These are phyloP conservation scores for Pisolithus sp. DNA, from an alignment of 768 basidiomycete genomes.

Conservation along the genomic window DNA sequence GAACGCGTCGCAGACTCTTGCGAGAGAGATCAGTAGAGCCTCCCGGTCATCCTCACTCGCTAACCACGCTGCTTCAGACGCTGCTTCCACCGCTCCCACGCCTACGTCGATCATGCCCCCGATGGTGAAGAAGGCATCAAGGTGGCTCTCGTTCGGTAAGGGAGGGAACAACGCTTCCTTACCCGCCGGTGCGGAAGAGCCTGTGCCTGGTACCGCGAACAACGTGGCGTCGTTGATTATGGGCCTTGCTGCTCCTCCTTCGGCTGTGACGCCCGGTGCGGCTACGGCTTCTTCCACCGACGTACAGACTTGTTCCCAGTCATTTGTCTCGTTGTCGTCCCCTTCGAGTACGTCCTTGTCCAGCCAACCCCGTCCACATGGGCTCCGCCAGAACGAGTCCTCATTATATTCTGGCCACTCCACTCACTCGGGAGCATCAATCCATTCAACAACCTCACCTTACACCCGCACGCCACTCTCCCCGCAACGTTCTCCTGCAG, in stretches of 20 bases:
- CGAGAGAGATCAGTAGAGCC: slow-evolving; percentile 73
- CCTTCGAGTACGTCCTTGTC: background rate
- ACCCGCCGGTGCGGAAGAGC: slow-evolving; percentile 31
- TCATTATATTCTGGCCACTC: slow-evolving; percentile 13
- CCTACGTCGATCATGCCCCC: slow-evolving; percentile 25
- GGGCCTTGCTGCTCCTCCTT: slow-evolving; percentile 45
- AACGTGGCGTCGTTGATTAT: slow-evolving; percentile 74
- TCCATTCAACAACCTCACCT: slow-evolving; percentile 12
- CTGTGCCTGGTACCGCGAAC: slow-evolving; percentile 57
- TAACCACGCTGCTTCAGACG: slow-evolving; percentile 13
- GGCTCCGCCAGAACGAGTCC: slow-evolving; percentile 1
- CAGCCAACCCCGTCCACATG: background rate
- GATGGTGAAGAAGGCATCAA: slow-evolving; percentile 72
- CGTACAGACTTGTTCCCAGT: background rate
- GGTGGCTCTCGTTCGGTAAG: slow-evolving; percentile 48
- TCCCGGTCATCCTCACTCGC: slow-evolving; percentile 42
- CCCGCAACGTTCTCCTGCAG: slow-evolving; percentile 32
- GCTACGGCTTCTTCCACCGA: background rate
- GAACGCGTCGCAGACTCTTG: slow-evolving; percentile 73
- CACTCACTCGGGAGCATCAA: background rate
- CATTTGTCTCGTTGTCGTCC: background rate
- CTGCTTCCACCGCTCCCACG: slow-evolving; percentile 17
- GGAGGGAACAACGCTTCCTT: slow-evolving; percentile 46
- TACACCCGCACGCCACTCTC: slow-evolving; percentile 25
- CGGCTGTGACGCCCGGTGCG: background rate